A percentile compares a stretch with the other conserved stretches of the same genome.
These are phyloP conservation scores for Astrephomene gubernaculifera DNA, from an alignment of 139 green algal species.

Conservation along the genomic window DNA sequence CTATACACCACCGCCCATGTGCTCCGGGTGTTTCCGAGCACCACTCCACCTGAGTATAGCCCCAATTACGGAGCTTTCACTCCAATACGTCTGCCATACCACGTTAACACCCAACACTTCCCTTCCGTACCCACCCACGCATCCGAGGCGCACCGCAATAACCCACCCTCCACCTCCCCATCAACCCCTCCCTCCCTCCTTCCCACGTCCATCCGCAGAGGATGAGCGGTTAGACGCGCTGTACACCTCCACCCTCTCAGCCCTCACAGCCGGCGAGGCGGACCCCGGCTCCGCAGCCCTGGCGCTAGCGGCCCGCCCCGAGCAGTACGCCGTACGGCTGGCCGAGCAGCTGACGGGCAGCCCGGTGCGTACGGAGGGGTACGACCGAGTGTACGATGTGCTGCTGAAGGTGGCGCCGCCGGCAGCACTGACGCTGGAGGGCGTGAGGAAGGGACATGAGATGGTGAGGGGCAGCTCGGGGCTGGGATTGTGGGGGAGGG, in stretches of 20 bases:
- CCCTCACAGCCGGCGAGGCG: conserved; percentile 1
- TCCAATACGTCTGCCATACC: not conserved
- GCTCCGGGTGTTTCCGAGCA: not conserved
- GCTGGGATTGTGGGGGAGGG: too few species aligned
- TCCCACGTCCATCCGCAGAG: not conserved
- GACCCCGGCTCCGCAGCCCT: not conserved
- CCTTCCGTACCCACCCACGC: too few species aligned
- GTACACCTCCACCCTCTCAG: conserved; percentile 19
- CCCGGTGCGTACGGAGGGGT: conserved; percentile 43
- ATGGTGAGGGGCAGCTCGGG: not conserved
- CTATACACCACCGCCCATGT: not conserved
- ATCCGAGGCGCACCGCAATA: not conserved
- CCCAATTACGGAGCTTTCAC: not conserved
- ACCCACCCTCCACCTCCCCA: not conserved
- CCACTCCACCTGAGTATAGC: not conserved
- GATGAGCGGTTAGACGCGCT: conserved; percentile 48
- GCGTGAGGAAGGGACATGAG: conserved; percentile 42
- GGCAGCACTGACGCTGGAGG: conserved; percentile 60
- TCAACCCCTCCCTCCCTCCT: not conserved
- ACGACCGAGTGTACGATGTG: conserved; percentile 51
- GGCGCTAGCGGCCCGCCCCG: conserved; percentile 37
- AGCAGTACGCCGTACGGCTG: conserved; percentile 50
- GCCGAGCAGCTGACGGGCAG: conserved; percentile 54
- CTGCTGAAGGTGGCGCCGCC: conserved; percentile 55
- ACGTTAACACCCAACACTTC: too few species aligned